Percentiles rank a stretch among this genome's conserved stretches.
phyloP scores from a whole-genome alignment of 2,329 filamentous ascomycete genomes.

The Aphanoascus verrucosus region DNA sequence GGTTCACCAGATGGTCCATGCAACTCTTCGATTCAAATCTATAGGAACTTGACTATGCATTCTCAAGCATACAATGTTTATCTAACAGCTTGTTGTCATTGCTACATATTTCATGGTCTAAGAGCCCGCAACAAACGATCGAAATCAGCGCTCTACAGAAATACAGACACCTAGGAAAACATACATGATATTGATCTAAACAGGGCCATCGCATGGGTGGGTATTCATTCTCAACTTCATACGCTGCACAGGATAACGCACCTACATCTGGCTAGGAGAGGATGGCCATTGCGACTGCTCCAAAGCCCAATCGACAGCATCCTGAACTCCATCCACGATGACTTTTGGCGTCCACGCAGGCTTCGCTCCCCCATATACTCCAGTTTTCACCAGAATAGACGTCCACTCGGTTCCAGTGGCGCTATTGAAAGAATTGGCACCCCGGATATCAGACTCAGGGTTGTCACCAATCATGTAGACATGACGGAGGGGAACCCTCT shows the following conservation, averaged over 20 bases:
- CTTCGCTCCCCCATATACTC: constrained; percentile 54
- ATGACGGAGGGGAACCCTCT: constrained; percentile 45
- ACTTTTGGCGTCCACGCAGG: constrained; percentile 53
- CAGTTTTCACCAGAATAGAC: constrained; percentile 67
- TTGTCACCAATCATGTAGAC: constrained; percentile 96
- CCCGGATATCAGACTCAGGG: constrained; percentile 78
- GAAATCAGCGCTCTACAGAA: neutral
- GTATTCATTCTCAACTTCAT: neutral
- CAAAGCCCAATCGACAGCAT: constrained; percentile 68
- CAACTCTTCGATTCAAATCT: too few relatives aligned
- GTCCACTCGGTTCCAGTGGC: constrained; percentile 61
- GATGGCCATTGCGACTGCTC: constrained; percentile 39
- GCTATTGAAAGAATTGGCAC: constrained; percentile 66
- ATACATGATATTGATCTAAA: too few relatives aligned
- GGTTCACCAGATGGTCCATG: too few relatives aligned
- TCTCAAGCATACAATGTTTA: neutral
- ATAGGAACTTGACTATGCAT: neutral
- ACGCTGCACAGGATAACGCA: neutral
- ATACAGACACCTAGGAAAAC: neutral
- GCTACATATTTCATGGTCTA: too few relatives aligned
- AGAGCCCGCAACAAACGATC: neutral
- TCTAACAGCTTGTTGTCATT: neutral
- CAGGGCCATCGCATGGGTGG: neutral
- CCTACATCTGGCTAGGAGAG: neutral
- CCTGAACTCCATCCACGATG: constrained; percentile 63